A percentile compares a stretch with the other conserved stretches of the same genome.
Evolutionary conservation across 148 eudicot genomes (phyloP).

Genomic region (Vaccinium darrowii): DNA sequence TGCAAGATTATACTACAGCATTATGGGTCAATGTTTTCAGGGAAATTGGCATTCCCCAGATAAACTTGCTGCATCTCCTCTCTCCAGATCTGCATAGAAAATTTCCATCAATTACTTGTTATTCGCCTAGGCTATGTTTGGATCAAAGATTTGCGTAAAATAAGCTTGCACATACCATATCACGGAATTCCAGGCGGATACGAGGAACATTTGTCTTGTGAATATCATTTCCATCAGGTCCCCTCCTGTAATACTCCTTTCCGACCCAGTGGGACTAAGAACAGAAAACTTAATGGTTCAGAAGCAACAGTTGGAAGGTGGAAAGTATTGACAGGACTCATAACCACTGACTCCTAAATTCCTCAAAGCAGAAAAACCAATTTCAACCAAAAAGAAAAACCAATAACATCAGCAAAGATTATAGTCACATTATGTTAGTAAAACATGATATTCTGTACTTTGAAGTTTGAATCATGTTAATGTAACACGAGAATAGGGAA

Average conservation of each 20-base stretch:
- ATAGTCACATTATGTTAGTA: background rate
- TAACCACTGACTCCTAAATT: background rate
- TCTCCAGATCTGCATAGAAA: conserved; percentile 77
- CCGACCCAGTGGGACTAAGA: conserved; percentile 93
- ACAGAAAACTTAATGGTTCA: conserved; percentile 10
- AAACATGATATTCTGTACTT: background rate
- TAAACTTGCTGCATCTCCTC: conserved; percentile 97
- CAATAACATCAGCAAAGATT: background rate
- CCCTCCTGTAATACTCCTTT: conserved; percentile 74
- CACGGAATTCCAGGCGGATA: conserved; percentile 89
- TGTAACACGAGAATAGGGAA: background rate
- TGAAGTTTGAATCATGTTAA: background rate
- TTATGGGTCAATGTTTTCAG: conserved; percentile 58
- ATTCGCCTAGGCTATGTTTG: background rate
- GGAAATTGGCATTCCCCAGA: conserved; percentile 68
- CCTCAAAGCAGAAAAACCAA: background rate
- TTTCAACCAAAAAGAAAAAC: background rate
- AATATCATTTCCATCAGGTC: conserved; percentile 93
- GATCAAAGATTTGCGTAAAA: background rate
- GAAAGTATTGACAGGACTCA: background rate
- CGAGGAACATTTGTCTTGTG: conserved; percentile 96
- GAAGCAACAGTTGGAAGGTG: conserved; percentile 6
- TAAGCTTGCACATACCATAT: conserved; percentile 57
- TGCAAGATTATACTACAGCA: background rate
- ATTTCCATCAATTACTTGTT: background rate